Evolutionary conservation across 345 rosid species (phyloP).

Genomic region (Camelina neglecta): DNA sequence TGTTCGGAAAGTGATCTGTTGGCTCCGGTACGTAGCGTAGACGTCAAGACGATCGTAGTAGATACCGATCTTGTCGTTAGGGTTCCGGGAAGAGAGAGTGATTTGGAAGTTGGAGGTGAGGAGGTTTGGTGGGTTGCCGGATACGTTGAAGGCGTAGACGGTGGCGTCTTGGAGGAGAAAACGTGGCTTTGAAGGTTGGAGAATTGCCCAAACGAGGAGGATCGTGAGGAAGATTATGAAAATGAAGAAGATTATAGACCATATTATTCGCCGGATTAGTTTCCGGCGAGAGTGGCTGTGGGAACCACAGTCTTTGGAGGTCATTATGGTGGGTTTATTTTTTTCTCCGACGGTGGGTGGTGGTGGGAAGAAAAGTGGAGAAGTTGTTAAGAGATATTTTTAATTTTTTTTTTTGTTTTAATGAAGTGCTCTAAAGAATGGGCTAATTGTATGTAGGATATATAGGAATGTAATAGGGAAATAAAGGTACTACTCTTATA

Average conservation of each 20-base stretch:
- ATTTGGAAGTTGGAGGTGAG: conserved; percentile 80
- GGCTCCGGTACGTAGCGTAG: conserved; percentile 72
- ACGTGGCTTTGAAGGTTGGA: conserved; percentile 78
- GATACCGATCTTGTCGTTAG: conserved; percentile 75
- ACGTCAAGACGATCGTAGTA: conserved; percentile 82
- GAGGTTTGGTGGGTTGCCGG: conserved; percentile 59
- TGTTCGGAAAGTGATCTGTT: conserved; percentile 77
- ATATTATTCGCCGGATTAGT: conserved; percentile 46
- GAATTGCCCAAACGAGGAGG: conserved; percentile 85
- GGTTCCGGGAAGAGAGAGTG: conserved; percentile 82
- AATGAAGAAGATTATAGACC: conserved; percentile 57
- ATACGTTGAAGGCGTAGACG: conserved; percentile 79
- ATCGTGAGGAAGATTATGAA: conserved; percentile 58
- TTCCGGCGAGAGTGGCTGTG: conserved; percentile 46
- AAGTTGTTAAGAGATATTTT: conserved; percentile 33
- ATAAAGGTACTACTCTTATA: not conserved
- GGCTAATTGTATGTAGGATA: conserved; percentile 24
- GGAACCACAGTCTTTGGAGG: conserved; percentile 52
- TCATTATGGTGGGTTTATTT: conserved; percentile 49
- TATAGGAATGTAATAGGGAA: conserved; percentile 36
- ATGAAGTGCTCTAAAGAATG: conserved; percentile 21
- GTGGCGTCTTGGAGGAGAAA: conserved; percentile 94
- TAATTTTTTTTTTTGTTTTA: not conserved
- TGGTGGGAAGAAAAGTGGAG: conserved; percentile 33
- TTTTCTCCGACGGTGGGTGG: conserved; percentile 27